Base-by-base conservation (phyloP, 2,329 filamentous ascomycete genomes). In the Ophiostoma australiae region DNA sequence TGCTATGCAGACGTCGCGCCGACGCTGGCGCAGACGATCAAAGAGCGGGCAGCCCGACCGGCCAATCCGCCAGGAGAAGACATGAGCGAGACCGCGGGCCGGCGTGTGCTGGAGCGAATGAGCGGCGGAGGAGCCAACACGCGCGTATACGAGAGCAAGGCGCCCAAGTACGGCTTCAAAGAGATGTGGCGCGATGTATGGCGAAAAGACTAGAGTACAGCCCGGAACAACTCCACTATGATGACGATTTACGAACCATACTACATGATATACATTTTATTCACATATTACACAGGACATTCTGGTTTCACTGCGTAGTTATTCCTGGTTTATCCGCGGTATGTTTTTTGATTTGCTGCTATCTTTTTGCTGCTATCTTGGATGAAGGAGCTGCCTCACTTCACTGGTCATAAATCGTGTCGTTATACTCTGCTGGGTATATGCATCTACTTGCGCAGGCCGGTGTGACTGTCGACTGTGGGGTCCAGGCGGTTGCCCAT, bases 1-100 rank as follows among this genome's bases (percentile, higher is more conserved):
- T 97, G 94, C 78, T 98, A 89, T 77, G 91, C 93, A 0, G 94
- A 97, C 72, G 90, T 97, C 1, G 94, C 94, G 7, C 93, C 93
- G 0, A 82, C 85, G 67, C 80, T 98, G 4, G 87, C 93, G 0
- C 83, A 85, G 1, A 89, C 89, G 73, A 95, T 98, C 72, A 85
- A 85, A 71, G 85, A 91, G 37, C 84, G 93, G 27, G 91, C 92
- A 3, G 78, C 80, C 0, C 77, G 79, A 65, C 82, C 83, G 72
- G 75, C 81, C 4, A 80, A 77, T 73, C 74, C 81, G 67, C 79
- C 84, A 68, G 76, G 80, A 5, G 78, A 80, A 71, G 76, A 81
- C 48, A 3, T 20, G 31, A 27, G 52, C 80, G 82, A 41, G 79
- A 82, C 33, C 72, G 72, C 70, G 78, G 78, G 83, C 23, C 82